Percentiles rank a stretch among this genome's conserved stretches.
phyloP scores from a whole-genome alignment of 257 asterid genomes.

The Solanum peruvianum region DNA sequence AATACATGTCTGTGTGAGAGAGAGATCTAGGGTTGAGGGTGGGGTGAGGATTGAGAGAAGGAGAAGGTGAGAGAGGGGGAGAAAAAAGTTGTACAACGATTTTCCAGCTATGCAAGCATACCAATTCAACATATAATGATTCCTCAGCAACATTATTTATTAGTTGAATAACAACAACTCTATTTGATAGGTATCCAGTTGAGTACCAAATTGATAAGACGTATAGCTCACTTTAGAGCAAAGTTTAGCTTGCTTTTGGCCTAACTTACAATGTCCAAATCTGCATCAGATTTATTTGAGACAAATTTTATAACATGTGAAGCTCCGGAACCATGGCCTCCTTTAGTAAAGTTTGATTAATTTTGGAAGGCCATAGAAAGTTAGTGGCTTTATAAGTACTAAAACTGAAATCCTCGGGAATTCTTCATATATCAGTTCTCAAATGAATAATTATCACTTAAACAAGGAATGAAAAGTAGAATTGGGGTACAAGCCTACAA shows the following conservation, averaged over 20 bases:
- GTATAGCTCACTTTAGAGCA: background rate
- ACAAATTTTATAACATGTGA: background rate
- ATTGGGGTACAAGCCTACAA: background rate
- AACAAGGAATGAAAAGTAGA: background rate
- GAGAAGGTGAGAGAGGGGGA: background rate
- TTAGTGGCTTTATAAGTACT: background rate
- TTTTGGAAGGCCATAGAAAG: background rate
- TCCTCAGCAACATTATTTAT: background rate
- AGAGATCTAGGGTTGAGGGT: background rate
- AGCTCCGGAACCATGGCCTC: background rate
- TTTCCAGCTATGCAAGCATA: background rate
- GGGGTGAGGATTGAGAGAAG: background rate
- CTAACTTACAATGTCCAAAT: background rate
- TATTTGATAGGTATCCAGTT: background rate
- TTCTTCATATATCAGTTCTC: background rate
- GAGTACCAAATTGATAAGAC: background rate
- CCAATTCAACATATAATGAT: background rate
- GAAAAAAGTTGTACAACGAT: background rate
- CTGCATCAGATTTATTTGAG: background rate
- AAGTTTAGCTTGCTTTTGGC: background rate
- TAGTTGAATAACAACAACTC: background rate
- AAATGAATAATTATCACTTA: background rate
- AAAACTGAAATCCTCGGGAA: background rate
- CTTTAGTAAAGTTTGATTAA: background rate
- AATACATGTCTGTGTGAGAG: background rate